phyloP scores from a whole-genome alignment of 176 grass and related monocot species.

The Secale cereale region DNA sequence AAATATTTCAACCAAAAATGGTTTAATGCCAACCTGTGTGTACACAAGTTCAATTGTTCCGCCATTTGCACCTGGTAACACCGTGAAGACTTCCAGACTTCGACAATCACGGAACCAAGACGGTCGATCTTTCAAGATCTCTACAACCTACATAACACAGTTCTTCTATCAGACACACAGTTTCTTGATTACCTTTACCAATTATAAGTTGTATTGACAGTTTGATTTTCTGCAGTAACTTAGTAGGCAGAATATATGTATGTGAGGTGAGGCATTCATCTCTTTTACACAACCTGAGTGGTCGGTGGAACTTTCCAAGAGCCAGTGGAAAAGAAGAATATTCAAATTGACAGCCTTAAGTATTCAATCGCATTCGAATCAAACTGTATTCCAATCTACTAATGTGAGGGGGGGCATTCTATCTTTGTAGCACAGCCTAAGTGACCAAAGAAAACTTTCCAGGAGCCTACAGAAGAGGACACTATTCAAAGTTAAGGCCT shows the following conservation, averaged over 20 bases:
- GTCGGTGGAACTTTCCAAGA: neutral
- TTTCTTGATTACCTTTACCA: neutral
- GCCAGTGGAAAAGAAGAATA: neutral
- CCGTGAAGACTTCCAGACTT: conserved; percentile 80
- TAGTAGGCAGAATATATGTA: neutral
- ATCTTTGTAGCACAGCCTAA: neutral
- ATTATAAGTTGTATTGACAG: neutral
- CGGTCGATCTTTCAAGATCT: conserved; percentile 88
- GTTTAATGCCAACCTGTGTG: conserved; percentile 61
- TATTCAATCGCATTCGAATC: neutral
- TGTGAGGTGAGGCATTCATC: neutral
- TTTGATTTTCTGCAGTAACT: neutral
- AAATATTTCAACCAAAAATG: conserved; percentile 12
- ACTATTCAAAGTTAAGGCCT: neutral
- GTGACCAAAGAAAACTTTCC: neutral
- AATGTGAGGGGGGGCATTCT: neutral
- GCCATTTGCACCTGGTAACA: conserved; percentile 92
- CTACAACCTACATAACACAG: conserved; percentile 60
- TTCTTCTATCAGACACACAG: conserved; percentile 21
- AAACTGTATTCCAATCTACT: neutral
- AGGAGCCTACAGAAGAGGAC: neutral
- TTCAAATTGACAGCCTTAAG: neutral
- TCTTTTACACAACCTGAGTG: neutral
- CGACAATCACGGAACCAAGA: conserved; percentile 96
- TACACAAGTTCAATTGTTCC: conserved; percentile 89